A percentile compares a stretch with the other conserved stretches of the same genome.
Evolutionary conservation across 345 rosid genomes (phyloP).

Genomic region (Schrenkiella parvula): DNA sequence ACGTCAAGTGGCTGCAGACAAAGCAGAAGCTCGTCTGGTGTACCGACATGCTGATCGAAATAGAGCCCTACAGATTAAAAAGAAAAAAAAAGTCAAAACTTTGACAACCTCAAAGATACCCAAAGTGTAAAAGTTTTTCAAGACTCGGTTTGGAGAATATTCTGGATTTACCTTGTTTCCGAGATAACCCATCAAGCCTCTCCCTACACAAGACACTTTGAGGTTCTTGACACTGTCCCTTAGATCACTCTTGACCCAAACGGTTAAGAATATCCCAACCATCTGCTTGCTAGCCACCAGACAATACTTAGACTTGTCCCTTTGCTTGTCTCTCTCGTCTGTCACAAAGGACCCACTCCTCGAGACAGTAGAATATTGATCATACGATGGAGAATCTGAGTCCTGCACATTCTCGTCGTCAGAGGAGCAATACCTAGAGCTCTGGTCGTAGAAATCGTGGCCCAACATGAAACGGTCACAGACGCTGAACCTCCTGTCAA

Average conservation of each 20-base stretch:
- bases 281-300: slow-evolving; percentile 94
- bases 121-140: background rate
- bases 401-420: slow-evolving; percentile 75
- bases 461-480: slow-evolving; percentile 74
- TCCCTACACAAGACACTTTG: slow-evolving; percentile 96
- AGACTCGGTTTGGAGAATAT: background rate
- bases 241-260: slow-evolving; percentile 88
- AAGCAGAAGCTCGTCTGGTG: slow-evolving; percentile 97
- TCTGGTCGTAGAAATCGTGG: slow-evolving; percentile 56
- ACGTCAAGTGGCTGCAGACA: slow-evolving; percentile 90
- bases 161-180: slow-evolving; percentile 78
- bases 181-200: slow-evolving; percentile 99
- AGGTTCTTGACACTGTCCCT: slow-evolving; percentile 65
- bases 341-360: slow-evolving; percentile 45
- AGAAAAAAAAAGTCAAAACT: background rate
- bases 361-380: slow-evolving; percentile 46
- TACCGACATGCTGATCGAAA: slow-evolving; percentile 92
- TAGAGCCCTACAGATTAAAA: slow-evolving; percentile 71
- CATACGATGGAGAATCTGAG: slow-evolving; percentile 53
- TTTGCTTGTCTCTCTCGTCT: slow-evolving; percentile 42
- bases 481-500: slow-evolving; percentile 71
- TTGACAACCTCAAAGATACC: background rate
- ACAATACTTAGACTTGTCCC: slow-evolving; percentile 63
- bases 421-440: slow-evolving; percentile 63
- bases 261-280: slow-evolving; percentile 93